These are phyloP conservation scores for Eucalyptus erythrocorys DNA, from an alignment of 345 rosid species.

Conservation along the genomic window DNA sequence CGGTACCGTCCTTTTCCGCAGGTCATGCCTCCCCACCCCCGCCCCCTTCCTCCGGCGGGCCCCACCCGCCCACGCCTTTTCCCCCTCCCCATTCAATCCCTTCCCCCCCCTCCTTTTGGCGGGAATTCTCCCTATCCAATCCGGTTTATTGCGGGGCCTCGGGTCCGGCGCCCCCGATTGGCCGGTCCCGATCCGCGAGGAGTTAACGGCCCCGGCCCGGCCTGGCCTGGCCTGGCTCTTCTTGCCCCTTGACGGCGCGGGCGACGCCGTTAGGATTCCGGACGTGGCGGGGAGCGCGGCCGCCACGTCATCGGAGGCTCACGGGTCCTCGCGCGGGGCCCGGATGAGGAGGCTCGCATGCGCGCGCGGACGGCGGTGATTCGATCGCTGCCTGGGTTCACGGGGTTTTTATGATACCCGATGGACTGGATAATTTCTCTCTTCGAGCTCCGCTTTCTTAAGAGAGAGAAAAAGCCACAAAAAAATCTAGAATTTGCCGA, in stretches of 20 bases:
- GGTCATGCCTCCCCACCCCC: neutral
- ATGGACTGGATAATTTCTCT: neutral
- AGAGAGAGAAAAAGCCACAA: neutral
- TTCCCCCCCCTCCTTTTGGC: constrained; percentile 3
- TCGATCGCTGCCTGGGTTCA: neutral
- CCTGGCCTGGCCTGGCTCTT: neutral
- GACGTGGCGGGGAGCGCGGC: neutral
- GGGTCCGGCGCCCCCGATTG: constrained; percentile 3
- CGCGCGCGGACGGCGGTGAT: neutral
- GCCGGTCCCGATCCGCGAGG: neutral
- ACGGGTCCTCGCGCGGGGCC: neutral
- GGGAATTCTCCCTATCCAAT: constrained; percentile 12
- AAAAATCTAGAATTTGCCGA: no score
- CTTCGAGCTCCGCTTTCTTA: neutral
- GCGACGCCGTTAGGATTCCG: neutral
- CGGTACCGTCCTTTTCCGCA: constrained; percentile 16
- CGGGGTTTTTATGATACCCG: neutral
- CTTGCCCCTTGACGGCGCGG: neutral
- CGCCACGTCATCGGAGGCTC: neutral
- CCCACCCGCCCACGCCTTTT: neutral
- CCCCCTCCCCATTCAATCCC: neutral
- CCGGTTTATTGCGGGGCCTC: neutral
- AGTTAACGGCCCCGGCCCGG: neutral
- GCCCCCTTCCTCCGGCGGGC: neutral
- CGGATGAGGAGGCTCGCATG: neutral